These are phyloP conservation scores for Amphirosellinia nigrospora DNA, from an alignment of 495 filamentous ascomycete genomes.

Conservation along the genomic window DNA sequence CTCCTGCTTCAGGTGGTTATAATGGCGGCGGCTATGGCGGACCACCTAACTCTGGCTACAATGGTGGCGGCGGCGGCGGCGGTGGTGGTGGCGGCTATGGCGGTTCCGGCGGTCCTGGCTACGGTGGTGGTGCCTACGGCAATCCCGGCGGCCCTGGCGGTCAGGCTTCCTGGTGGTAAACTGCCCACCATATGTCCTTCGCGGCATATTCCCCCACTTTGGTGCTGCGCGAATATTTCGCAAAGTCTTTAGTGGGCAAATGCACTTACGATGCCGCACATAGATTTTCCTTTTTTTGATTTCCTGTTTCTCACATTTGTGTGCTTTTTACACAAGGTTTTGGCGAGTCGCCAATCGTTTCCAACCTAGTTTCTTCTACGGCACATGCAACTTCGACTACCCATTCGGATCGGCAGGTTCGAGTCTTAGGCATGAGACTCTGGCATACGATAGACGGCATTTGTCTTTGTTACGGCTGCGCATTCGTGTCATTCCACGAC, in stretches of 20 bases:
- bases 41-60: slow-evolving; percentile 65
- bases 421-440: slow-evolving; percentile 46
- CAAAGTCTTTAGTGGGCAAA: not conserved
- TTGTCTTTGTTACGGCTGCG: slow-evolving; percentile 63
- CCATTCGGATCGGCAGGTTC: slow-evolving; percentile 42
- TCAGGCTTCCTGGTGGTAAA: slow-evolving; percentile 96
- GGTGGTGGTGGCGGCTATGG: slow-evolving; percentile 51
- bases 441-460: slow-evolving; percentile 82
- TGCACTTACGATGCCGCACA: slow-evolving; percentile 30
- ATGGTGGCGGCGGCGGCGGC: slow-evolving; percentile 72
- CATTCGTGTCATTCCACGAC: slow-evolving; percentile 60
- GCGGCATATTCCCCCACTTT: slow-evolving; percentile 8
- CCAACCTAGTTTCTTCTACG: slow-evolving; percentile 48
- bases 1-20: slow-evolving; percentile 41
- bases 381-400: slow-evolving; percentile 45
- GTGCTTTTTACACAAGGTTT: slow-evolving; percentile 39
- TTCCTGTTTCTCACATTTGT: slow-evolving; percentile 43
- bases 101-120: slow-evolving; percentile 69
- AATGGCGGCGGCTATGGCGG: slow-evolving; percentile 60
- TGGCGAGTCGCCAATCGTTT: slow-evolving; percentile 29
- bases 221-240: slow-evolving; percentile 4
- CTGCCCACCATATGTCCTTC: slow-evolving; percentile 24
- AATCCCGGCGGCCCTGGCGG: slow-evolving; percentile 84
- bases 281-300: slow-evolving; percentile 48
- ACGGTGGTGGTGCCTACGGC: slow-evolving; percentile 77